A percentile compares a stretch with the other conserved stretches of the same genome.
Evolutionary conservation across 306 rosid species (phyloP).

Genomic region (Casuarina glauca): DNA sequence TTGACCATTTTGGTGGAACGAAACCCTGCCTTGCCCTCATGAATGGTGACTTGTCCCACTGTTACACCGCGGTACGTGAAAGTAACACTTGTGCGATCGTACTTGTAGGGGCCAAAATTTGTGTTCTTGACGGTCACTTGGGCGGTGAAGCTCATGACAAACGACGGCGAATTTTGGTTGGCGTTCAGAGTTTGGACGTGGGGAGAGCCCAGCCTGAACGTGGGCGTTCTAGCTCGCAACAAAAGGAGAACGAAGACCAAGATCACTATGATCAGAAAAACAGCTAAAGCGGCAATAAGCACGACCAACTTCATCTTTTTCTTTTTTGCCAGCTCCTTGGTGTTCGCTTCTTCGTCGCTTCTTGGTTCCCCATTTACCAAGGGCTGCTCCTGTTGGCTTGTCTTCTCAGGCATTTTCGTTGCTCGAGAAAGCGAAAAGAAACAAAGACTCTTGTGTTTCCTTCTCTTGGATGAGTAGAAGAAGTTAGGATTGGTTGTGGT

Average conservation of each 20-base stretch:
- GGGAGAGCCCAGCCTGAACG: constrained; percentile 14
- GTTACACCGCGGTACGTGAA: constrained; percentile 5
- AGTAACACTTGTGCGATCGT: not conserved
- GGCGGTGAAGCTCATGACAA: constrained; percentile 15
- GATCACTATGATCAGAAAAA: constrained; percentile 1
- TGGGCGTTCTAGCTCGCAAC: constrained; percentile 24
- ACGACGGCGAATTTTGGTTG: not conserved
- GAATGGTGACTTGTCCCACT: constrained; percentile 14
- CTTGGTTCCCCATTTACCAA: no score
- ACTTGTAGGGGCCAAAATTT: constrained; percentile 24
- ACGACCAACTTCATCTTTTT: constrained; percentile 21
- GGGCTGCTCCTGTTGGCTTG: no score
- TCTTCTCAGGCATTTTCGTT: no score
- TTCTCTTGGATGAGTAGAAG: no score
- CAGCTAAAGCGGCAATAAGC: constrained; percentile 14
- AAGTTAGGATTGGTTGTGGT: no score
- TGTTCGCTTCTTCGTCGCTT: no score
- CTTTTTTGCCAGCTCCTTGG: not conserved
- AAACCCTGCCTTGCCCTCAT: constrained; percentile 9
- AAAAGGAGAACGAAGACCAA: not conserved
- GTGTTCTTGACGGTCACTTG: constrained; percentile 18
- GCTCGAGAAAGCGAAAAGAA: no score
- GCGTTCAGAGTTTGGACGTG: not conserved
- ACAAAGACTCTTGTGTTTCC: no score
- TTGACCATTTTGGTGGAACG: constrained; percentile 19